These are phyloP conservation scores for Lactuca saligna DNA, from an alignment of 129 eudicot species.

Conservation along the genomic window DNA sequence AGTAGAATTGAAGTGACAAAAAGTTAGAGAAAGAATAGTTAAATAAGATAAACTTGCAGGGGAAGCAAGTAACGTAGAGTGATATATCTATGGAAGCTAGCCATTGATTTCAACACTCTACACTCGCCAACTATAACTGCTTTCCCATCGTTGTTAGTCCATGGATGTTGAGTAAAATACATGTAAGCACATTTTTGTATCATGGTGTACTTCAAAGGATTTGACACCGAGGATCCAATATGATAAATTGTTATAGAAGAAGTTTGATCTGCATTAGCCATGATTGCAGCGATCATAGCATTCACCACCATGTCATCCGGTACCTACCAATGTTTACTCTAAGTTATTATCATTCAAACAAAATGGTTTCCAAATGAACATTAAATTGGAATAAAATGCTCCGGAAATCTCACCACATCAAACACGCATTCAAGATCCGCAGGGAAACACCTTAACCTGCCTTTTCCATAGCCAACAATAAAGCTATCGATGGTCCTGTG, in stretches of 20 bases:
- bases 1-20: background rate
- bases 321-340: constrained; percentile 26
- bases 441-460: too few relatives aligned
- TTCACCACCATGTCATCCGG: constrained; percentile 82
- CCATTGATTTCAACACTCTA: constrained; percentile 49
- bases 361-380: background rate
- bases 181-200: constrained; percentile 29
- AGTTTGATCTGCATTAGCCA: constrained; percentile 45
- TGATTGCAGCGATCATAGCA: constrained; percentile 54
- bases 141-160: constrained; percentile 53
- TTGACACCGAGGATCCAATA: constrained; percentile 52
- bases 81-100: constrained; percentile 52
- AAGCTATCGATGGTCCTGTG: too few relatives aligned
- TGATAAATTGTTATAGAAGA: constrained; percentile 42
- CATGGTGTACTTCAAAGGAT: constrained; percentile 27
- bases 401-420: too few relatives aligned
- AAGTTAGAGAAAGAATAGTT: background rate
- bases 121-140: constrained; percentile 48
- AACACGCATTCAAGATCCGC: too few relatives aligned
- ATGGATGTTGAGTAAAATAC: constrained; percentile 53
- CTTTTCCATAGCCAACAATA: too few relatives aligned
- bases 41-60: constrained; percentile 39
- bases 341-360: too few relatives aligned
- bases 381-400: too few relatives aligned
- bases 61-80: constrained; percentile 52